phyloP scores from a whole-genome alignment of 441 rosid species.

The Brassica balearica region DNA sequence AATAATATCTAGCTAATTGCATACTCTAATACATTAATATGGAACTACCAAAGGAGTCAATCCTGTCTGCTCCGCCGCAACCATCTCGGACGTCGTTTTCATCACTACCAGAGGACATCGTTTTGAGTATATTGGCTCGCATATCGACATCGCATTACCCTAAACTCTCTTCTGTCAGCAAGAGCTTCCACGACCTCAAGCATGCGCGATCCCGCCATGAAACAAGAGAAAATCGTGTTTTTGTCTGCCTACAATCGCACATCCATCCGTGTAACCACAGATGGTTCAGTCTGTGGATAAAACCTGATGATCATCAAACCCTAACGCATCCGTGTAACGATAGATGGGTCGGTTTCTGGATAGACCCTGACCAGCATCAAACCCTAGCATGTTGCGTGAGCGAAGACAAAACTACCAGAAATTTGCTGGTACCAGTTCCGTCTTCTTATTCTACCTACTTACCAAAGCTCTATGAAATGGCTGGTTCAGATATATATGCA shows the following conservation, averaged over 20 bases:
- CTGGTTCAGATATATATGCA: background rate
- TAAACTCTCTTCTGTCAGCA: background rate
- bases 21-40: no score
- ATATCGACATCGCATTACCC: background rate
- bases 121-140: background rate
- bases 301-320: background rate
- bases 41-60: background rate
- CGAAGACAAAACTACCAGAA: background rate
- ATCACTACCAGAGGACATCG: background rate
- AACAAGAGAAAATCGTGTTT: background rate
- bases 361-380: background rate
- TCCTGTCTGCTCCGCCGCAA: background rate
- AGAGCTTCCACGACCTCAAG: background rate
- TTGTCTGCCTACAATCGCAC: background rate
- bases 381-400: background rate
- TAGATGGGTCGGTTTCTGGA: conserved; percentile 1
- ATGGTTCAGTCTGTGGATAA: background rate
- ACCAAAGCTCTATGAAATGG: background rate
- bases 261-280: background rate
- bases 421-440: background rate
- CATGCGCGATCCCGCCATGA: background rate
- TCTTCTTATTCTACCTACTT: background rate
- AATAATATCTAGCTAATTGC: no score
- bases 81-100: background rate
- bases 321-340: background rate